Evolutionary conservation across 2,329 filamentous ascomycete species (phyloP).

Genomic region (Proliferodiscus dingleyae): DNA sequence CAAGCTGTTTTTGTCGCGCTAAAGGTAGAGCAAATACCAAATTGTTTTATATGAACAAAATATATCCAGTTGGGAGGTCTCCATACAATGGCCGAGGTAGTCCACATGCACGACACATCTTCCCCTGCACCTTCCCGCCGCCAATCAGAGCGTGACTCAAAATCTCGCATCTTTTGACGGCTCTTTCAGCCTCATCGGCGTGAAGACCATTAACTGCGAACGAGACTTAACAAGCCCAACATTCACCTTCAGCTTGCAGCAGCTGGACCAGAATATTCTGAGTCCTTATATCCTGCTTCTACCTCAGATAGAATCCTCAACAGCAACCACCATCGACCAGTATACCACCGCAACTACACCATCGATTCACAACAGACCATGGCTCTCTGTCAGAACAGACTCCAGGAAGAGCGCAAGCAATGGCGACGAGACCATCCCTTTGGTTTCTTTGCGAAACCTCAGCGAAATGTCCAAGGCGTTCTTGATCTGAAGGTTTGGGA

Average conservation of each 20-base stretch:
- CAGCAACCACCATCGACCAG: slow-evolving; percentile 8
- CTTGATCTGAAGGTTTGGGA: slow-evolving; percentile 96
- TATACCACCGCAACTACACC: slow-evolving; percentile 4
- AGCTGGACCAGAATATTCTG: background rate
- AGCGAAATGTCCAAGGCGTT: slow-evolving; percentile 71
- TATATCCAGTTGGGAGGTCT: background rate
- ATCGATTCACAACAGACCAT: slow-evolving; percentile 42
- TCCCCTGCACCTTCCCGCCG: background rate
- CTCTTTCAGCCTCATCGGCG: background rate
- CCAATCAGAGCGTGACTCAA: background rate
- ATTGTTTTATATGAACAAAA: background rate
- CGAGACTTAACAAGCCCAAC: background rate
- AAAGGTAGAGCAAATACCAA: background rate
- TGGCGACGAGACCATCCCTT: slow-evolving; percentile 97
- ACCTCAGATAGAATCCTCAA: background rate
- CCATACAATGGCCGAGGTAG: background rate
- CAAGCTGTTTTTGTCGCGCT: no score
- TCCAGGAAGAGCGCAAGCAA: slow-evolving; percentile 90
- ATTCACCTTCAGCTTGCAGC: background rate
- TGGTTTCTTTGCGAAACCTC: slow-evolving; percentile 90
- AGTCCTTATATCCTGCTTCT: background rate
- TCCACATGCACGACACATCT: no score
- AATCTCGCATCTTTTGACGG: background rate
- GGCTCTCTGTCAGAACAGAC: slow-evolving; percentile 82
- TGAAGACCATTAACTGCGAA: background rate